Evolutionary conservation across 805 yeast genomes (phyloP), one percentile per base, ranked within the genome.

Genomic region (Nakazawaea populi): DNA sequence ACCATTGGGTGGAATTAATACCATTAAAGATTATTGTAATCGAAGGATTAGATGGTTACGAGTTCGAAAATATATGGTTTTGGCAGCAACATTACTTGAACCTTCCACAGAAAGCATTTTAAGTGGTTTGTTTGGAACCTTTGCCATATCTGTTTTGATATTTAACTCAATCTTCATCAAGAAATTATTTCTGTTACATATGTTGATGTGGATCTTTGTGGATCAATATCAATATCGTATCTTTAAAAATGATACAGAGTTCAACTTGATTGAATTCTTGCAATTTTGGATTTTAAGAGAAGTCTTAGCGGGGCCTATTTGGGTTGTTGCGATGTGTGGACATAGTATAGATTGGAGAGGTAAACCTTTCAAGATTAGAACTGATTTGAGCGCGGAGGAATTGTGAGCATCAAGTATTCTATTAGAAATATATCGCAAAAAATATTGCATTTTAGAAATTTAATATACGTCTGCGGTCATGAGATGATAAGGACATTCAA

Each of bases 31-130:
- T 55, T 89, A 86, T 63, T 71, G 82, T 48, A 65, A 73, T 44
- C 72, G 97, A 50, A 70, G 97, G 49, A 81, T 85, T 29, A 72
- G 97, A 51, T 89, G 97, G 97, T 68, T 89, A 27, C 72, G 96
- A 42, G 95, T 89, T 10, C 71, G 97, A 35, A 87, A 85, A 60
- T 88, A 87, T 63, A 89, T 89, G 95, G 96, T 89, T 3, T 68
- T 85, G 32, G 81, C 82, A 11, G 96, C 96, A 1, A 89, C 97
- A 0, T 62, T 89, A 46, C 70, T 89, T 30, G 97, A 89, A 61
- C 96, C 97, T 3, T 77, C 91, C 6, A 89, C 97, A 0, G 97
- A 89, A 63, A 77, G 85, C 44, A 54, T 89, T 1, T 63, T 88
- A 3, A 75, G 83, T 57, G 94, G 92, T 0, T 24, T 75, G 0